phyloP scores from a whole-genome alignment of 2,329 filamentous ascomycete species.

The Apiospora phragmitis region DNA sequence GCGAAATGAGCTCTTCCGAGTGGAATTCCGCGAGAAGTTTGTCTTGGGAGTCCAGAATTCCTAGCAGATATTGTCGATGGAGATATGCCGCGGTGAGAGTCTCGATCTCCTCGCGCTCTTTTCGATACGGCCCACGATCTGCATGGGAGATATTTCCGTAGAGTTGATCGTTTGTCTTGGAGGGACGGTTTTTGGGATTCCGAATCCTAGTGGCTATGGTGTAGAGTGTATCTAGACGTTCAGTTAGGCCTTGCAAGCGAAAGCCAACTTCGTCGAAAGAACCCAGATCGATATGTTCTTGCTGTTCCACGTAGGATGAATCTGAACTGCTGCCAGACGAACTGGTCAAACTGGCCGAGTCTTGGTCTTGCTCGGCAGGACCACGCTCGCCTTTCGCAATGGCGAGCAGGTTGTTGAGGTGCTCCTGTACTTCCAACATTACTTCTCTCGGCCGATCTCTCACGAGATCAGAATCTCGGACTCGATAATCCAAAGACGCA shows the following conservation, averaged over 20 bases:
- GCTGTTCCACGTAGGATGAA: neutral
- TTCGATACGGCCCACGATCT: neutral
- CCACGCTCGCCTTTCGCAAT: conserved; percentile 10
- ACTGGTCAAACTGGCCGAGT: neutral
- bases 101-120: conserved; percentile 15
- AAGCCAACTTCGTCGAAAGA: conserved; percentile 11
- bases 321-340: neutral
- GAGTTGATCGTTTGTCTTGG: neutral
- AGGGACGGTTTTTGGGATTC: conserved; percentile 17
- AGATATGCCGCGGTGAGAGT: conserved; percentile 13
- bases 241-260: conserved; percentile 7
- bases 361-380: conserved; percentile 1
- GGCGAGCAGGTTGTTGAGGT: conserved; percentile 12
- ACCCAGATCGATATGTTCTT: too few species aligned
- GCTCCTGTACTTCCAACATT: conserved; percentile 10
- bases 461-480: conserved; percentile 17
- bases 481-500: conserved; percentile 22
- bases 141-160: neutral
- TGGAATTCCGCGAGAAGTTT: too few species aligned
- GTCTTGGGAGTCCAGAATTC: too few species aligned
- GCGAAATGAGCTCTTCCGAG: neutral
- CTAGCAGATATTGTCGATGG: neutral
- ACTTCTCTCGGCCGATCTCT: conserved; percentile 15
- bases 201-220: conserved; percentile 16
- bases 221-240: conserved; percentile 14